A percentile compares a stretch with the other conserved stretches of the same genome.
Conservation (phyloP, 495 filamentous ascomycete species). For the Opeltia flavorubescens region DNA sequence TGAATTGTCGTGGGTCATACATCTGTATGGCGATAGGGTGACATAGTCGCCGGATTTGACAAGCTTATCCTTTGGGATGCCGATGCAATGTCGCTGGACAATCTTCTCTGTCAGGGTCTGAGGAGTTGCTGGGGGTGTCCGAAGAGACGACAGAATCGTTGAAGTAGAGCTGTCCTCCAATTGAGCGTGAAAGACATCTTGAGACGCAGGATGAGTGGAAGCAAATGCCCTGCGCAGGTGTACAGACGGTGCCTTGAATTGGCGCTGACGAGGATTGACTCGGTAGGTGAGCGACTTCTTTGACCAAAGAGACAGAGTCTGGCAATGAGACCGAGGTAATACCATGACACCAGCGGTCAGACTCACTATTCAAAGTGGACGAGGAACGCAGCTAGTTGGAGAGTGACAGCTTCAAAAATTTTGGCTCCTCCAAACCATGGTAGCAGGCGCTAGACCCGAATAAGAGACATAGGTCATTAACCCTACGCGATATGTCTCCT, state of each 20-base stretch:
- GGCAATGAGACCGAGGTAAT: too few relatives aligned
- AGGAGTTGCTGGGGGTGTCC: conserved; percentile 25
- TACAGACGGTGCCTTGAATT: neutral
- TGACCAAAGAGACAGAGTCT: too few relatives aligned
- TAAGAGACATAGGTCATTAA: too few relatives aligned
- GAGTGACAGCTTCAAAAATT: too few relatives aligned
- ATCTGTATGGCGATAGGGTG: conserved; percentile 54
- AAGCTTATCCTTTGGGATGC: conserved; percentile 54
- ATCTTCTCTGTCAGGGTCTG: conserved; percentile 93
- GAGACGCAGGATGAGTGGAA: conserved; percentile 24
- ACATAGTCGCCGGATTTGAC: conserved; percentile 74
- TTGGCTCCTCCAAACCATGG: too few relatives aligned
- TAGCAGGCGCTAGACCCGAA: too few relatives aligned
- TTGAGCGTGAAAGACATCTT: conserved; percentile 39
- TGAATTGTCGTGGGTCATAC: conserved; percentile 91
- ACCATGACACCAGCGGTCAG: too few relatives aligned
- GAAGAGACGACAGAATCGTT: conserved; percentile 29
- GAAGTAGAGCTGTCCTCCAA: conserved; percentile 29
- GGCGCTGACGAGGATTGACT: neutral
- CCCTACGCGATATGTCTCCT: too few relatives aligned
- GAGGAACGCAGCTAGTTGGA: too few relatives aligned
- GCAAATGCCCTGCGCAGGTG: conserved; percentile 23
- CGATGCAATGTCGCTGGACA: conserved; percentile 62
- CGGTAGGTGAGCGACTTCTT: too few relatives aligned
- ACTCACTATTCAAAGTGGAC: too few relatives aligned